Evolutionary conservation across 2,329 filamentous ascomycete genomes (phyloP), one percentile per base, ranked within the genome.

Genomic region (Neofusicoccum cordaticola): DNA sequence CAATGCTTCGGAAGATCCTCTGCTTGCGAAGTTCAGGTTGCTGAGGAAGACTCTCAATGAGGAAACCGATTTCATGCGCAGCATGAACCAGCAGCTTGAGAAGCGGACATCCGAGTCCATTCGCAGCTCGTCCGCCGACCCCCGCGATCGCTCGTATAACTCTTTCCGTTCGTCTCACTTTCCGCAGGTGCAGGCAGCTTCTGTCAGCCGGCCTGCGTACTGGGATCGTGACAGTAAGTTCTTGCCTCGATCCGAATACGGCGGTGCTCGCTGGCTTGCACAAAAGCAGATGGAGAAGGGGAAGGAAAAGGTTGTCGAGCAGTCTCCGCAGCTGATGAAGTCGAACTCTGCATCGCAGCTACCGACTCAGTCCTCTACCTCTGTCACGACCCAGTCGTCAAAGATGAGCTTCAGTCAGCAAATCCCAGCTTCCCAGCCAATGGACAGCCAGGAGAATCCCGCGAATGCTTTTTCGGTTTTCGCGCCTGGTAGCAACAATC

Each of bases 21-120:
- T 77, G 1, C 73, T 78, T 60, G 75, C 73, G 6, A 73, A 74
- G 6, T 66, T 75, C 8, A 69, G 70, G 35, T 70, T 70, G 11
- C 72, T 73, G 1, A 66, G 73, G 44, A 72, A 76, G 62, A 66
- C 67, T 7, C 65, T 77, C 13, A 58, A 63, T 17, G 69, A 71
- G 12, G 66, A 52, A 12, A 44, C 41, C 12, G 56, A 61, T 12
- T 58, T 42, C n/a, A 11, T 52, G n/a, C 52, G 63, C 27, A 65
- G 56, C 47, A 37, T 27, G 22, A 45, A 53, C 13, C 45, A 65
- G 37, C 19, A 65, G 35, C 31, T 51, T 31, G 45, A 65, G 39
- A 22, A 35, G 12, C 31, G 48, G 13, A 34, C 22, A 4, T 45
- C 35, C 3, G 57, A 39, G 13, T 34, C 50, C n/a, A 44, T 37